Percentiles rank a stretch among this genome's conserved stretches.
These are phyloP conservation scores for Ilex asprella DNA, from an alignment of 257 asterid species.

Conservation along the genomic window DNA sequence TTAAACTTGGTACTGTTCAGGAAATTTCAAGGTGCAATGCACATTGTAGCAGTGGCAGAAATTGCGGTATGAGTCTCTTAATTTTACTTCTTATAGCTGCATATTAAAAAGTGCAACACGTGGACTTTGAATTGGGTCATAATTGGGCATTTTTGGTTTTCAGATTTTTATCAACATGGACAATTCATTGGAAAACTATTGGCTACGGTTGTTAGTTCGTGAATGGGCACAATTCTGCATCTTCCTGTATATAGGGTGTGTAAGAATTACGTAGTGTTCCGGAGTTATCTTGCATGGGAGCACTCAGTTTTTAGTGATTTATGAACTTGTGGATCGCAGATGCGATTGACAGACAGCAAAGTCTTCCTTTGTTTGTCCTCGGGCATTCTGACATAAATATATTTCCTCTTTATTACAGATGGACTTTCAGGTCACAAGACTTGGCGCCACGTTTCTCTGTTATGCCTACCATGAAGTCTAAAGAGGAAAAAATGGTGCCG, in stretches of 20 bases:
- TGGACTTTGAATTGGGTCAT: slow-evolving; percentile 1
- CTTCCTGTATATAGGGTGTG: slow-evolving; percentile 73
- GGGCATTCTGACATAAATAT: slow-evolving; percentile 4
- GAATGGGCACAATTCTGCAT: slow-evolving; percentile 79
- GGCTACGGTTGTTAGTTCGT: slow-evolving; percentile 73
- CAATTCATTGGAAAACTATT: slow-evolving; percentile 47
- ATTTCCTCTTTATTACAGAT: slow-evolving; percentile 31
- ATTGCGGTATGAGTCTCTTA: slow-evolving; percentile 48
- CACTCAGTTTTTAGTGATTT: neutral
- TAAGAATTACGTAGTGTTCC: neutral
- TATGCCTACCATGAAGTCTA: slow-evolving; percentile 54
- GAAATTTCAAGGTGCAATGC: slow-evolving; percentile 88
- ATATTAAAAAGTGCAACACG: neutral
- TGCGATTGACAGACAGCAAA: neutral
- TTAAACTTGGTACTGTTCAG: slow-evolving; percentile 25
- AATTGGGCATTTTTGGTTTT: slow-evolving; percentile 6
- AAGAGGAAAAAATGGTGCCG: slow-evolving; percentile 41
- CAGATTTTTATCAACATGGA: slow-evolving; percentile 67
- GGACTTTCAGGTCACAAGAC: slow-evolving; percentile 75
- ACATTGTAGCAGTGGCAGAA: slow-evolving; percentile 65
- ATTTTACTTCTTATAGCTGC: neutral
- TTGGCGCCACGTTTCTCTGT: slow-evolving; percentile 65
- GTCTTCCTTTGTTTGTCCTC: neutral
- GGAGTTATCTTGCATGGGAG: neutral
- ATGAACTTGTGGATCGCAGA: too few species aligned